These are phyloP conservation scores for Paraphoma chrysanthemicola DNA, from an alignment of 2,329 filamentous ascomycete species.

Conservation along the genomic window DNA sequence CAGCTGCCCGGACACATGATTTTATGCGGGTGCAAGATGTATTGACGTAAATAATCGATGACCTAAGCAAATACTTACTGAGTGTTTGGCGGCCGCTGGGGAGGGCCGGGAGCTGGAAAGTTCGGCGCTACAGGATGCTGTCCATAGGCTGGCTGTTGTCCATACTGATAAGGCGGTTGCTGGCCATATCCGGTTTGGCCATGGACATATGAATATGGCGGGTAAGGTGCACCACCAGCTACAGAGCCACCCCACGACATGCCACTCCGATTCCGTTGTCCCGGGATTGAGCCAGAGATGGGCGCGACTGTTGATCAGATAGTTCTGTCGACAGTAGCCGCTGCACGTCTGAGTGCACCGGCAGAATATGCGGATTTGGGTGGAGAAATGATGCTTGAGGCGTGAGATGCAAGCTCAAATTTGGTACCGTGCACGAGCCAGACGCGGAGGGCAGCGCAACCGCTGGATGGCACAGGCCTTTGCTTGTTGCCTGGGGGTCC, in stretches of 20 bases:
- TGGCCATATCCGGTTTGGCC: constrained; percentile 35
- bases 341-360: not conserved
- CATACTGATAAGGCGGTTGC: constrained; percentile 38
- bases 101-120: constrained; percentile 29
- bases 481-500: not conserved
- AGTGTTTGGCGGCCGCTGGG: constrained; percentile 35
- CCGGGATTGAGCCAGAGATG: not conserved
- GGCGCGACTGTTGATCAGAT: not conserved
- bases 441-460: constrained; percentile 17
- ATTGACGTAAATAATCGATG: too few species aligned
- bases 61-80: constrained; percentile 39
- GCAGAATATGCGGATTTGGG: too few species aligned
- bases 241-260: constrained; percentile 49
- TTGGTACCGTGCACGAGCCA: constrained; percentile 39
- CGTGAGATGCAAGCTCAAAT: constrained; percentile 29
- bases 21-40: too few species aligned
- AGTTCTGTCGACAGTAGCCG: not conserved
- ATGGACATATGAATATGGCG: constrained; percentile 38
- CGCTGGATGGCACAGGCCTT: constrained; percentile 1
- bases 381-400: constrained; percentile 18
- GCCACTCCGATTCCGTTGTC: constrained; percentile 6
- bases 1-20: too few species aligned
- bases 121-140: constrained; percentile 37
- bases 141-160: constrained; percentile 38
- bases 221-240: constrained; percentile 41